Evolutionary conservation across 2,329 filamentous ascomycete genomes (phyloP).

Genomic region (Neobulgaria alba): DNA sequence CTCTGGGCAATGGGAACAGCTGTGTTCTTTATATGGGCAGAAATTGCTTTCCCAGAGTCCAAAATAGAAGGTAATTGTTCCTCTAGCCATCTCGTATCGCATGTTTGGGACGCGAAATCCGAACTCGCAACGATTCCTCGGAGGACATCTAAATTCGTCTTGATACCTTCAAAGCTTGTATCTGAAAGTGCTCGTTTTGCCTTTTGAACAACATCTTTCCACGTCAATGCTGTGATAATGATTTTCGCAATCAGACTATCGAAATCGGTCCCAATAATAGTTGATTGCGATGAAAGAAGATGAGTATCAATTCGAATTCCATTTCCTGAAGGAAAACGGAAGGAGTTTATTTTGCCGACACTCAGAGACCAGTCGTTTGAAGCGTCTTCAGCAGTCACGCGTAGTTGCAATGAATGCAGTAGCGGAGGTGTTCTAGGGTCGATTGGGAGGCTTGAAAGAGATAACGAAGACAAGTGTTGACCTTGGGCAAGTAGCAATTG

Average conservation of each 20-base stretch:
- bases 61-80: slow-evolving; percentile 32
- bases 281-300: slow-evolving; percentile 29
- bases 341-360: no score
- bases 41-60: slow-evolving; percentile 26
- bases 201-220: slow-evolving; percentile 44
- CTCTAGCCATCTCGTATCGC: slow-evolving; percentile 52
- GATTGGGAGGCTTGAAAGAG: slow-evolving; percentile 25
- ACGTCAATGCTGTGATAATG: slow-evolving; percentile 38
- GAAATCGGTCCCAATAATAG: slow-evolving; percentile 38
- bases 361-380: no score
- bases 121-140: slow-evolving; percentile 42
- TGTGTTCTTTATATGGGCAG: slow-evolving; percentile 30
- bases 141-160: slow-evolving; percentile 48
- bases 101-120: slow-evolving; percentile 39
- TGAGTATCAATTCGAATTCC: slow-evolving; percentile 40
- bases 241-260: slow-evolving; percentile 40
- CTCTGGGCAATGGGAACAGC: slow-evolving; percentile 17
- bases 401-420: slow-evolving; percentile 33
- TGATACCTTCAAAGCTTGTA: slow-evolving; percentile 45
- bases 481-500: slow-evolving; percentile 32
- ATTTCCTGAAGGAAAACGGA: slow-evolving; percentile 47
- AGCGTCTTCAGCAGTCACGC: no score
- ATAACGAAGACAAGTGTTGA: slow-evolving; percentile 25
- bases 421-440: slow-evolving; percentile 27
- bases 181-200: slow-evolving; percentile 47